phyloP scores from a whole-genome alignment of 345 rosid genomes.

The Diplotaxis tenuifolia region DNA sequence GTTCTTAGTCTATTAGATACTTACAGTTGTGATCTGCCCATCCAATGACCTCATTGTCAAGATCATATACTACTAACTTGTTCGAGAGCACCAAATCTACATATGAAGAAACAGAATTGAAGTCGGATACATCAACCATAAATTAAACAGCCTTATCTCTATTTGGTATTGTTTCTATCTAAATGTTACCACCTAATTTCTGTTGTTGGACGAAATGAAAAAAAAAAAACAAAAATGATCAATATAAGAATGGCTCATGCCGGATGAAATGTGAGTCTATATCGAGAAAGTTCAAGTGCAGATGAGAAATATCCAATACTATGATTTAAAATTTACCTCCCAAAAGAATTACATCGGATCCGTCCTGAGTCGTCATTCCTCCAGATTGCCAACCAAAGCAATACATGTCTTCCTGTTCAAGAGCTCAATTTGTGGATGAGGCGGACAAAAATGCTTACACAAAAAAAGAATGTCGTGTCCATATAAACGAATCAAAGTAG shows the following conservation, averaged over 20 bases:
- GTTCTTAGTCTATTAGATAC: slow-evolving; percentile 30
- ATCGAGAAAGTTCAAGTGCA: background rate
- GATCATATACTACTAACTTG: slow-evolving; percentile 83
- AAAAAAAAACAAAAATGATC: background rate
- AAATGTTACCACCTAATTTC: background rate
- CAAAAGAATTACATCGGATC: slow-evolving; percentile 59
- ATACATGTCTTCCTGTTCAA: slow-evolving; percentile 66
- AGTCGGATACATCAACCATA: background rate
- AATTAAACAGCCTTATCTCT: background rate
- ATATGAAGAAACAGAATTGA: background rate
- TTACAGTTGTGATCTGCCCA: slow-evolving; percentile 91
- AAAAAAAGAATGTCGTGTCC: background rate
- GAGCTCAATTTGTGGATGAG: slow-evolving; percentile 2
- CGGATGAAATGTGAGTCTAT: background rate
- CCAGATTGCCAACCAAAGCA: slow-evolving; percentile 88
- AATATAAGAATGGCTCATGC: background rate
- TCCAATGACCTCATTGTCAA: slow-evolving; percentile 76
- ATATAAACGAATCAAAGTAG: background rate
- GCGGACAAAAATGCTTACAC: background rate
- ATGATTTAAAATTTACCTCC: slow-evolving; percentile 54
- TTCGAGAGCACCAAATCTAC: slow-evolving; percentile 92
- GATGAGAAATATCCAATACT: background rate
- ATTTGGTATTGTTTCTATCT: background rate
- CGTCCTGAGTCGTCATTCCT: slow-evolving; percentile 59
- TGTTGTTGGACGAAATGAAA: background rate